Conservation (phyloP, 805 yeast species). For the Jamesozyma spencerorum region DNA sequence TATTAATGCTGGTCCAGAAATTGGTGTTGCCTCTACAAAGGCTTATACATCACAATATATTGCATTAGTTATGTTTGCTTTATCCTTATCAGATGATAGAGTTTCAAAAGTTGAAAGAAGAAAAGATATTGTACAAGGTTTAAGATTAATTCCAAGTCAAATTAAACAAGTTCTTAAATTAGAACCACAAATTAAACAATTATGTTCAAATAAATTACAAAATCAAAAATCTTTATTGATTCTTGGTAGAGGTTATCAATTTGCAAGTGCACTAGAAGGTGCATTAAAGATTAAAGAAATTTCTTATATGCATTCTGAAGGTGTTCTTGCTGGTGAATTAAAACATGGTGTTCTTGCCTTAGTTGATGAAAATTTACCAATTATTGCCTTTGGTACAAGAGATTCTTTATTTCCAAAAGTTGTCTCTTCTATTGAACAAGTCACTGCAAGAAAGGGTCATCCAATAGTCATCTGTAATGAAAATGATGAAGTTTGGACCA, state of each 20-base stretch:
- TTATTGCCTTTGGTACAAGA: conserved; percentile 90
- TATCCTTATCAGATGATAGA: conserved; percentile 88
- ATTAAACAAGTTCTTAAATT: conserved; percentile 67
- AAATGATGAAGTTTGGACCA: conserved; percentile 53
- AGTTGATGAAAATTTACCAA: conserved; percentile 89
- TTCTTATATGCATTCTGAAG: conserved; percentile 98
- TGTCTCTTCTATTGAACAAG: conserved; percentile 92
- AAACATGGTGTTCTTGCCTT: conserved; percentile 97
- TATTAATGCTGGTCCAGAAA: conserved; percentile 98
- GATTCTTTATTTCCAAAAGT: conserved; percentile 95
- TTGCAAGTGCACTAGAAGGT: conserved; percentile 95
- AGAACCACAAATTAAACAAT: conserved; percentile 61
- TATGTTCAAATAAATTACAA: conserved; percentile 66
- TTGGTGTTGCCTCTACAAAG: conserved; percentile 98
- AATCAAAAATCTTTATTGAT: conserved; percentile 79
- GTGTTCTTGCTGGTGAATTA: conserved; percentile 97
- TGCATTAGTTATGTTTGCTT: conserved; percentile 93
- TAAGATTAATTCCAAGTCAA: conserved; percentile 75
- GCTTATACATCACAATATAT: conserved; percentile 98
- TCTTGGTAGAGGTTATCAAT: conserved; percentile 95
- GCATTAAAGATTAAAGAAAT: conserved; percentile 97
- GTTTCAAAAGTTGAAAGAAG: conserved; percentile 71
- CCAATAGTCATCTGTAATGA: conserved; percentile 90
- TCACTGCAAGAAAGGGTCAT: conserved; percentile 92
- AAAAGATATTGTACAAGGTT: conserved; percentile 75